A percentile compares a stretch with the other conserved stretches of the same genome.
phyloP scores from a whole-genome alignment of 805 yeast genomes.

The Ogataea paradorogensis region DNA sequence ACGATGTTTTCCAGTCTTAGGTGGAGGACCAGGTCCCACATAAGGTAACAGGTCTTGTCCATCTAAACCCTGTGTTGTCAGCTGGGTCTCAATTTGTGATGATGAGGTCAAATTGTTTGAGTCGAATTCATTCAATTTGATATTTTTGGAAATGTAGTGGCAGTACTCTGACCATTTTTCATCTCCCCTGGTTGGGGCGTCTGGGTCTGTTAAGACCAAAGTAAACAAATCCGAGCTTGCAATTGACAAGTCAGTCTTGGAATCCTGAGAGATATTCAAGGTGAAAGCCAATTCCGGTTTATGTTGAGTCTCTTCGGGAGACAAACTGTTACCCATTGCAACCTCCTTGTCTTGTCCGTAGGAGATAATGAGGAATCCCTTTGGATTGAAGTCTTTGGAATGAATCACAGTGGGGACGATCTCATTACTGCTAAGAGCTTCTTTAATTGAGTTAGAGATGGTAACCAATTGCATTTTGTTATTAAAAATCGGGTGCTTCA shows the following conservation, averaged over 20 bases:
- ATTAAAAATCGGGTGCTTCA: not conserved
- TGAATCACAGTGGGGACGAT: conserved; percentile 53
- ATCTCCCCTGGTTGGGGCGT: conserved; percentile 83
- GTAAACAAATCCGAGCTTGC: conserved; percentile 56
- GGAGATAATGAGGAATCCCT: conserved; percentile 60
- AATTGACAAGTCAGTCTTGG: conserved; percentile 39
- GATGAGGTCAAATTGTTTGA: conserved; percentile 25
- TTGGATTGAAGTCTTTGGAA: conserved; percentile 35
- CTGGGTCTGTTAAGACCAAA: conserved; percentile 85
- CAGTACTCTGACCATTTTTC: conserved; percentile 86
- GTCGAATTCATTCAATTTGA: conserved; percentile 43
- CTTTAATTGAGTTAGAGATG: conserved; percentile 53
- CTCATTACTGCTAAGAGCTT: conserved; percentile 46
- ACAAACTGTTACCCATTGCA: conserved; percentile 73
- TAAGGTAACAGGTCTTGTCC: conserved; percentile 54
- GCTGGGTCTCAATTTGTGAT: conserved; percentile 23
- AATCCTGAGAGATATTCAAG: conserved; percentile 34
- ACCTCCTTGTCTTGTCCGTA: conserved; percentile 62
- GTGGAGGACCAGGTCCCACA: conserved; percentile 88
- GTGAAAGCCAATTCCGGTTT: conserved; percentile 67
- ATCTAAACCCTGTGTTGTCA: conserved; percentile 36
- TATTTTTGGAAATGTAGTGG: conserved; percentile 66
- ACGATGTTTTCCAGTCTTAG: conserved; percentile 80
- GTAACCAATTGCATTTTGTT: conserved; percentile 39
- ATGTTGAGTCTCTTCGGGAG: conserved; percentile 63